Base-by-base conservation (phyloP, 441 rosid genomes). In the Breynia disticha region DNA sequence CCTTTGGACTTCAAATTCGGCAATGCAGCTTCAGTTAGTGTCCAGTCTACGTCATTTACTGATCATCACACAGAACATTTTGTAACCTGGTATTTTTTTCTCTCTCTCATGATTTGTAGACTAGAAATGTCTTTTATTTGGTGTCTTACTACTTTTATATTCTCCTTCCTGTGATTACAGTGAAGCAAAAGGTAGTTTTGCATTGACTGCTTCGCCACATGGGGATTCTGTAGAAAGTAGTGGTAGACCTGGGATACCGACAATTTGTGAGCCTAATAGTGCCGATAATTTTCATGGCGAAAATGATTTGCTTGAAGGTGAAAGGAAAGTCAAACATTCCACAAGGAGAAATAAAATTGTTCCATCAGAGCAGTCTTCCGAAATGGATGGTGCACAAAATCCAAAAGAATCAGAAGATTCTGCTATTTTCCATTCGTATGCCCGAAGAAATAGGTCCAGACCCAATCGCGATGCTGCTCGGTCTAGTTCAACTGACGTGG, bases 161-260 rank as follows among this genome's bases (percentile, higher is more conserved):
- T 35, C 32, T 32, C 20, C 28, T 22, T 51, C 19, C 35, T 73
- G 65, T 62, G 56, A 42, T 57, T 71, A 50, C 94, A 90, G 98
- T 72, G 95, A 87, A 80, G 93, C 91, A 21, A 95, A 95, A 72
- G 90, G 83, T 73, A 90, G 97, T 80, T 90, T 87, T 73, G 89
- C 93, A 22, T 59, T 77, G 66, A 80, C 95, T 63, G 95, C 95
- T 61, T 95, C 99, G 43, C 94, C 97, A 66, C 95, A 66, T 76
- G 95, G 93, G 47, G 97, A 86, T 72, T 95, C 98, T 69, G 87
- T 84, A 50, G 99, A 87, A 68, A 90, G 97, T 86, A 86, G 95
- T 73, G 99, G 90, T 63, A 81, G 93, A 73, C 98, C 84, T 6
- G 81, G 81, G 62, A 75, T 75, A 61, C 81, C 81, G 63, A 58